These are phyloP conservation scores for Pseudonitzschia multiseries DNA, from an alignment of 108 stramenopile species.

Conservation along the genomic window DNA sequence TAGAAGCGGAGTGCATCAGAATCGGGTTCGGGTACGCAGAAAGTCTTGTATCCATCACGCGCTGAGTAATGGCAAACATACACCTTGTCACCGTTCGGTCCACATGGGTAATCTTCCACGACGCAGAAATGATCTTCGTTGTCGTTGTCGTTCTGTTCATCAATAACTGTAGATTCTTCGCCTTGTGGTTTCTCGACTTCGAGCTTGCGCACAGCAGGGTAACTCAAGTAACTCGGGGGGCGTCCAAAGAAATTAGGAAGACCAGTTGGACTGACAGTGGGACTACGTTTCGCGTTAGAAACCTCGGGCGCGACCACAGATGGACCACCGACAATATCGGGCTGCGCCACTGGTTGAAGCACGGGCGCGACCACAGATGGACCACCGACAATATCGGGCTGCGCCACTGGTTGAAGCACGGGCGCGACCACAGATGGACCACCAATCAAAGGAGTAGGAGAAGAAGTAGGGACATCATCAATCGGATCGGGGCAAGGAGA, in stretches of 20 bases:
- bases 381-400: no score
- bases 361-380: no score
- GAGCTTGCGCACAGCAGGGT: background rate
- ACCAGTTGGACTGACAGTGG: background rate
- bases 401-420: no score
- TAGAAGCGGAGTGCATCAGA: constrained; percentile 46
- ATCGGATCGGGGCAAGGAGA: constrained; percentile 7
- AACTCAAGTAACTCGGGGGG: no score
- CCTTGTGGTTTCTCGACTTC: background rate
- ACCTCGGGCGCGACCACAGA: background rate
- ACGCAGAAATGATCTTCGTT: constrained; percentile 33
- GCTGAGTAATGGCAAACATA: constrained; percentile 50
- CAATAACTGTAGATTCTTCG: background rate
- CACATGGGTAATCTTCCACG: constrained; percentile 43
- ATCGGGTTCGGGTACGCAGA: constrained; percentile 45
- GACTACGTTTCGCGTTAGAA: background rate
- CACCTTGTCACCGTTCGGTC: constrained; percentile 27
- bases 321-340: no score
- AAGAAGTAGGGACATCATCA: constrained; percentile 7
- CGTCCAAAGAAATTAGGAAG: background rate
- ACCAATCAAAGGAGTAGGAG: no score
- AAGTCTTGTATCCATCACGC: constrained; percentile 44
- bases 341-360: background rate
- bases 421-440: no score
- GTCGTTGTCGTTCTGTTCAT: background rate